Conservation (phyloP, 2,329 filamentous ascomycete genomes). For the Penicillium sp. region DNA sequence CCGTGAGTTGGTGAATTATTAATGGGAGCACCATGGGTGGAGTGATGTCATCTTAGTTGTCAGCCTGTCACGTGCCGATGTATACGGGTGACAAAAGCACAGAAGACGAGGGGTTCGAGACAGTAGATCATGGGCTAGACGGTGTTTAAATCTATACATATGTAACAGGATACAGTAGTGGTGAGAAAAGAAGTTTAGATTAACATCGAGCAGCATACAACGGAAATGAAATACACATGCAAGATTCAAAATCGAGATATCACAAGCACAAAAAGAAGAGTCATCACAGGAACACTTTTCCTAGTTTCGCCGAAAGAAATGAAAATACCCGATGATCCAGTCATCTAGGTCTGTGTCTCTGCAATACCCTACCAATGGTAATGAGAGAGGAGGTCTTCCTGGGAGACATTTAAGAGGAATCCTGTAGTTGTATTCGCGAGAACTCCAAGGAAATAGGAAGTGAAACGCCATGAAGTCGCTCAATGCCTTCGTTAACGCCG, state of each 20-base stretch:
- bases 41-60: conserved; percentile 3
- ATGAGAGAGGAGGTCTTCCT: neutral
- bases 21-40: neutral
- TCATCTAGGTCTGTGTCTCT: neutral
- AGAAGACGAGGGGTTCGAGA: neutral
- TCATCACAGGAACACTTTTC: neutral
- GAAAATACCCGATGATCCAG: neutral
- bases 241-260: neutral
- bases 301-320: neutral
- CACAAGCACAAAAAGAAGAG: neutral
- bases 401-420: neutral
- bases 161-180: neutral
- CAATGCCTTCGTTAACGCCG: neutral
- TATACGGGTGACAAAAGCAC: neutral
- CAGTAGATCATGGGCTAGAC: neutral
- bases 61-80: neutral
- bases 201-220: neutral
- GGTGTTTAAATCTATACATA: neutral
- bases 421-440: neutral
- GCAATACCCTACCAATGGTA: neutral
- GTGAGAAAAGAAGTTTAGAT: neutral
- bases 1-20: neutral
- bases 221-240: neutral
- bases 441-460: neutral
- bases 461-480: neutral